A percentile compares a stretch with the other conserved stretches of the same genome.
phyloP scores from a whole-genome alignment of 768 basidiomycete species.

The Chalciporus sphaerocephalus region DNA sequence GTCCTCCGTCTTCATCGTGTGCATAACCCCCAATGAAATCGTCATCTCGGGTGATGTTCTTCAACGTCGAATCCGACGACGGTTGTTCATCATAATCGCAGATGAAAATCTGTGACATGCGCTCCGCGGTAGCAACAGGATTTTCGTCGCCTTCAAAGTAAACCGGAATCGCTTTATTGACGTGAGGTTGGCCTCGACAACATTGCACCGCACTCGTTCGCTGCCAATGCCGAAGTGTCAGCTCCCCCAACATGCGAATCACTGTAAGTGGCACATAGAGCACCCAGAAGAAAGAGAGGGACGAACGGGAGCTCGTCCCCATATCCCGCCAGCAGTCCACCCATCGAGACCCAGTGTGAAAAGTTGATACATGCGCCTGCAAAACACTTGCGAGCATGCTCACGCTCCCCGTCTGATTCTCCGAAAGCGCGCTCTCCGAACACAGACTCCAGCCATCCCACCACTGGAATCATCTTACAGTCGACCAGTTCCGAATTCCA shows the following conservation, averaged over 20 bases:
- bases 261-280: not conserved
- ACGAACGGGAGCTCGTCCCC: not conserved
- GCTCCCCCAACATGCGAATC: not conserved
- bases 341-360: slow-evolving; percentile 17
- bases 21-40: too few species aligned
- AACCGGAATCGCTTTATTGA: slow-evolving; percentile 15
- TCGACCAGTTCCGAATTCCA: slow-evolving; percentile 7
- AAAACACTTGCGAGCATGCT: slow-evolving; percentile 1
- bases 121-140: too few species aligned
- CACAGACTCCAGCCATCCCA: slow-evolving; percentile 12
- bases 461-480: slow-evolving; percentile 11
- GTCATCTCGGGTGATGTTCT: too few species aligned
- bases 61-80: too few species aligned
- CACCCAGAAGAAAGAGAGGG: too few species aligned
- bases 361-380: slow-evolving; percentile 9
- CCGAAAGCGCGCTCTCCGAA: slow-evolving; percentile 1
- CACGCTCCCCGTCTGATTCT: not conserved
- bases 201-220: slow-evolving; percentile 18
- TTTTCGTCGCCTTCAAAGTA: slow-evolving; percentile 4
- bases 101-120: too few species aligned
- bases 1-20: too few species aligned
- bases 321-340: slow-evolving; percentile 1
- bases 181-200: slow-evolving; percentile 4
- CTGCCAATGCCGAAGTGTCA: slow-evolving; percentile 11
- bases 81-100: too few species aligned